Evolutionary conservation across 1,284 basidiomycete genomes (phyloP).

Genomic region (Neotropicomus parvogracilis): DNA sequence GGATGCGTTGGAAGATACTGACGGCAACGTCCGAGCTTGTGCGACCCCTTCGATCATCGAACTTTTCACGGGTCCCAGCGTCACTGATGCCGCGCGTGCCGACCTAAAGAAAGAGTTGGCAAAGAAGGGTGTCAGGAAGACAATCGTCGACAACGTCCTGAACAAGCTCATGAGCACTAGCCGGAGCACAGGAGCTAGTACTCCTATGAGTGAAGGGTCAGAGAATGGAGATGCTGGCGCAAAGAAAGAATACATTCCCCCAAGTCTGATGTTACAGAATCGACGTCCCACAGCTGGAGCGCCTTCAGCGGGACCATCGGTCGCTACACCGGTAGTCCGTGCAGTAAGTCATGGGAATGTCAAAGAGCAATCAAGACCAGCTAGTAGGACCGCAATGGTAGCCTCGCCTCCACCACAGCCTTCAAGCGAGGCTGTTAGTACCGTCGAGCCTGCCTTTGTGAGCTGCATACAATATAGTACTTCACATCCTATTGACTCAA

Average conservation of each 20-base stretch:
- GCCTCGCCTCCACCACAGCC: slow-evolving; percentile 41
- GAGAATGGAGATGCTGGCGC: slow-evolving; percentile 52
- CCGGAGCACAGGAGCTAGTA: slow-evolving; percentile 38
- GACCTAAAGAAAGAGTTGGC: slow-evolving; percentile 92
- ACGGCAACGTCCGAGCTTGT: slow-evolving; percentile 84
- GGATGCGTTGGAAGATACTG: slow-evolving; percentile 84
- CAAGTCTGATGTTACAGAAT: slow-evolving; percentile 60
- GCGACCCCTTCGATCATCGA: slow-evolving; percentile 78
- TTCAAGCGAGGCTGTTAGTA: slow-evolving; percentile 37
- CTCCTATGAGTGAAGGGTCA: slow-evolving; percentile 51
- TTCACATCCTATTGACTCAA: slow-evolving; percentile 6
- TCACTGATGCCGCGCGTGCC: slow-evolving; percentile 81
- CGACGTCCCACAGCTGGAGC: slow-evolving; percentile 42
- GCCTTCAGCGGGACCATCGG: slow-evolving; percentile 22
- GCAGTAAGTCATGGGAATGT: slow-evolving; percentile 47
- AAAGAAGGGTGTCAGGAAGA: slow-evolving; percentile 82
- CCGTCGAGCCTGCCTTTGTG: slow-evolving; percentile 70
- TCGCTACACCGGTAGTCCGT: slow-evolving; percentile 39
- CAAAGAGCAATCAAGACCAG: slow-evolving; percentile 49
- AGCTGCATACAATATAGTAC: slow-evolving; percentile 27
- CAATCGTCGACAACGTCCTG: slow-evolving; percentile 72
- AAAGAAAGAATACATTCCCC: slow-evolving; percentile 65
- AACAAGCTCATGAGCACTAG: slow-evolving; percentile 50
- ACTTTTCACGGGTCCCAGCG: slow-evolving; percentile 78
- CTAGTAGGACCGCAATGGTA: slow-evolving; percentile 51